These are phyloP conservation scores for Sphenostylis stenocarpa DNA, from an alignment of 306 rosid genomes.

Conservation along the genomic window DNA sequence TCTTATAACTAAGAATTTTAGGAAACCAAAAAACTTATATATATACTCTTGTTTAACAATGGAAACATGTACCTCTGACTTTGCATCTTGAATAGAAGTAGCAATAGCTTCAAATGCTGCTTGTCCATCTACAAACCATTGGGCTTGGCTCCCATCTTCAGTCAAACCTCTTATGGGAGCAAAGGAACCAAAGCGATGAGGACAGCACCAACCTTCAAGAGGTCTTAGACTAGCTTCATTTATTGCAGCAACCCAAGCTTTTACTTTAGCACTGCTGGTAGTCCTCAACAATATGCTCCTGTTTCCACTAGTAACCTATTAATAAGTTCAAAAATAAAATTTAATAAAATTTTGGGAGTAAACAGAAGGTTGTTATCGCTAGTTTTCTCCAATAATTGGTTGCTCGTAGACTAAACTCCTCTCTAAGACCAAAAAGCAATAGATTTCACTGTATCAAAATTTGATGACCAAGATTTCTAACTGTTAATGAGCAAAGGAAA, in stretches of 20 bases:
- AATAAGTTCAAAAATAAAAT: constrained; percentile 13
- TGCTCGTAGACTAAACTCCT: constrained; percentile 15
- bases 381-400: background rate
- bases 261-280: constrained; percentile 68
- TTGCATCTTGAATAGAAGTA: constrained; percentile 87
- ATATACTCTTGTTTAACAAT: constrained; percentile 26
- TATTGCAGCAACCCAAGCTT: constrained; percentile 86
- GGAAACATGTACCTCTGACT: constrained; percentile 72
- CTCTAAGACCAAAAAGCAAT: constrained; percentile 6
- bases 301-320: constrained; percentile 80
- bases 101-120: constrained; percentile 96
- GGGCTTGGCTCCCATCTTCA: constrained; percentile 93
- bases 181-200: constrained; percentile 96
- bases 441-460: background rate
- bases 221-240: constrained; percentile 93
- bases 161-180: constrained; percentile 92
- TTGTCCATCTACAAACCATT: constrained; percentile 91
- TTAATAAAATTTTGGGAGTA: background rate
- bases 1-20: constrained; percentile 3
- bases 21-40: constrained; percentile 8
- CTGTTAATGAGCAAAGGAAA: constrained; percentile 5
- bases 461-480: constrained; percentile 10
- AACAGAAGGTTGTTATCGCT: constrained; percentile 11
- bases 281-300: constrained; percentile 76
- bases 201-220: constrained; percentile 92